phyloP scores from a whole-genome alignment of 1,284 basidiomycete species.

The Malassezia arunalokei region DNA sequence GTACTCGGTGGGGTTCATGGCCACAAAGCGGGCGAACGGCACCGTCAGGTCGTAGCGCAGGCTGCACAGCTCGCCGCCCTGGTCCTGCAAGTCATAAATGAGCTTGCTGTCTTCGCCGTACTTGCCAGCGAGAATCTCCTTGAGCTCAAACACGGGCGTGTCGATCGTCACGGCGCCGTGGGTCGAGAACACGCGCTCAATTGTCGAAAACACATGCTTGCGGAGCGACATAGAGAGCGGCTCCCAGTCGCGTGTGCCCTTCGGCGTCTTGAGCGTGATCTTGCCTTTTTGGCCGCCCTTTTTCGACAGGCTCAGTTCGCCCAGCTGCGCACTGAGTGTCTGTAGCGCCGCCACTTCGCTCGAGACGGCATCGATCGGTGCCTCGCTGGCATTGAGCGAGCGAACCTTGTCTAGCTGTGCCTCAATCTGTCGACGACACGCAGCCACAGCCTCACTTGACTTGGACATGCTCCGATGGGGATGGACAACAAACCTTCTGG shows the following conservation, averaged over 20 bases:
- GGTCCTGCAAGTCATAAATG: constrained; percentile 94
- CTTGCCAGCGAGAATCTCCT: constrained; percentile 87
- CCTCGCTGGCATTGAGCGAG: constrained; percentile 23
- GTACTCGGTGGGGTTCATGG: constrained; percentile 72
- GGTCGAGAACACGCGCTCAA: constrained; percentile 74
- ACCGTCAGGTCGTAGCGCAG: constrained; percentile 90
- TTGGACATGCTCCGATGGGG: constrained; percentile 5
- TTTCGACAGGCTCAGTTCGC: constrained; percentile 18
- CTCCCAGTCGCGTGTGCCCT: constrained; percentile 93
- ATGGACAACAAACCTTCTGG: neutral
- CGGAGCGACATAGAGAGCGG: constrained; percentile 87
- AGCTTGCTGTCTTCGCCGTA: constrained; percentile 78
- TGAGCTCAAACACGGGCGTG: constrained; percentile 94
- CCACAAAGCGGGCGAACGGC: constrained; percentile 85
- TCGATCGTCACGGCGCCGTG: constrained; percentile 88
- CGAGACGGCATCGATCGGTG: constrained; percentile 21
- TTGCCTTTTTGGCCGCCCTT: constrained; percentile 23
- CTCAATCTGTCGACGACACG: constrained; percentile 15
- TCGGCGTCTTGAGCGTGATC: constrained; percentile 44
- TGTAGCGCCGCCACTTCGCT: constrained; percentile 29
- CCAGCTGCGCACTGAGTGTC: constrained; percentile 27
- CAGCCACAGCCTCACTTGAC: constrained; percentile 4
- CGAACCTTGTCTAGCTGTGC: constrained; percentile 34
- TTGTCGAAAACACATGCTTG: constrained; percentile 74
- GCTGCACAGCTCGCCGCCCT: constrained; percentile 93